These are phyloP conservation scores for Blastobotrys raffinosifermentans DNA, from an alignment of 1,139 yeast genomes.

Conservation along the genomic window DNA sequence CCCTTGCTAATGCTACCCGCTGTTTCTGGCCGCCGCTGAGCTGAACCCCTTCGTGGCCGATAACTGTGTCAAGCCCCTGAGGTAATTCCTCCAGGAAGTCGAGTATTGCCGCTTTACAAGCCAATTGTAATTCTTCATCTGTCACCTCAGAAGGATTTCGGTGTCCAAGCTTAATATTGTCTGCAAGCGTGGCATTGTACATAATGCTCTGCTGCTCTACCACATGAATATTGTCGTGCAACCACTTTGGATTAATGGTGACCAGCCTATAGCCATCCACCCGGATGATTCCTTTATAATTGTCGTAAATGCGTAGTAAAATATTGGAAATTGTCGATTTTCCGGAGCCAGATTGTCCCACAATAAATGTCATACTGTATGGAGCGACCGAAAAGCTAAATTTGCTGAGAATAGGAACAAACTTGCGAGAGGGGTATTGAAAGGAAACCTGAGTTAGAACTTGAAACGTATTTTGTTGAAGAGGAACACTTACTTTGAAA, in stretches of 20 bases:
- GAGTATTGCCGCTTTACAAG: constrained; percentile 15
- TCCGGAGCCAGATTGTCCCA: constrained; percentile 90
- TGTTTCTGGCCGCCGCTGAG: constrained; percentile 95
- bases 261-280: constrained; percentile 50
- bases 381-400: constrained; percentile 43
- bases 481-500: constrained; percentile 36
- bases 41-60: constrained; percentile 43
- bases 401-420: constrained; percentile 39
- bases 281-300: constrained; percentile 43
- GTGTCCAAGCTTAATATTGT: constrained; percentile 51
- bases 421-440: constrained; percentile 53
- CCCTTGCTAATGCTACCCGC: constrained; percentile 76
- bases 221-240: constrained; percentile 58
- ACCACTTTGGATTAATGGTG: constrained; percentile 44
- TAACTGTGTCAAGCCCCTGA: constrained; percentile 47
- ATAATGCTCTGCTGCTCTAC: constrained; percentile 67
- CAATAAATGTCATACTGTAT: constrained; percentile 50
- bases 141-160: constrained; percentile 24
- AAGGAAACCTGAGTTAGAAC: constrained; percentile 39
- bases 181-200: constrained; percentile 56
- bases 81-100: constrained; percentile 38
- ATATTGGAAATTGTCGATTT: constrained; percentile 74
- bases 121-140: constrained; percentile 14
- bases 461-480: neutral
- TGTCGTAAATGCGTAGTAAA: constrained; percentile 52